Percentiles rank a stretch among this genome's conserved stretches.
Evolutionary conservation across 306 rosid species (phyloP).

Genomic region (Begonia fuchsioides): DNA sequence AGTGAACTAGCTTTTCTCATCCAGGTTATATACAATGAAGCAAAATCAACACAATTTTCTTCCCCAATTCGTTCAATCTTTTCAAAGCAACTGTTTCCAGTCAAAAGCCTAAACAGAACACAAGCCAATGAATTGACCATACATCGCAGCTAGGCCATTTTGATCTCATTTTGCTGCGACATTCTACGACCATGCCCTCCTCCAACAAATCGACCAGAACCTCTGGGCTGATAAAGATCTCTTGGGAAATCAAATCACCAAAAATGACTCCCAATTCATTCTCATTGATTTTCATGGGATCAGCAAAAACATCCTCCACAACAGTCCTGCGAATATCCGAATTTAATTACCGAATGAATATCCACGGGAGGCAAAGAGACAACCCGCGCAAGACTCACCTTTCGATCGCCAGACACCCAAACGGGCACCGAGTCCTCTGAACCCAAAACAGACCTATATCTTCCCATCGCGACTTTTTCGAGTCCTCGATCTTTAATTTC

Average conservation of each 20-base stretch:
- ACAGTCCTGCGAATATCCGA: constrained; percentile 28
- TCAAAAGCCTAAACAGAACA: constrained; percentile 36
- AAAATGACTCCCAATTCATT: constrained; percentile 18
- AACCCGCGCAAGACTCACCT: constrained; percentile 36
- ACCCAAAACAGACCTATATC: constrained; percentile 8
- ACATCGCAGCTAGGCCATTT: constrained; percentile 50
- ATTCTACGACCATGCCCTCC: constrained; percentile 18
- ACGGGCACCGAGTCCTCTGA: constrained; percentile 14
- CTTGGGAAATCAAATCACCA: constrained; percentile 19
- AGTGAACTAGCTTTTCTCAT: constrained; percentile 35
- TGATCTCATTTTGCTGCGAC: constrained; percentile 18
- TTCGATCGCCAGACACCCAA: constrained; percentile 22
- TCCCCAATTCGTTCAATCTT: constrained; percentile 17
- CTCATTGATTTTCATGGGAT: constrained; percentile 3
- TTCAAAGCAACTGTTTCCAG: constrained; percentile 33
- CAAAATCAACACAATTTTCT: constrained; percentile 21
- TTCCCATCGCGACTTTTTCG: constrained; percentile 13
- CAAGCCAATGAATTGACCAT: constrained; percentile 66
- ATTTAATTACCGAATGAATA: constrained; percentile 17
- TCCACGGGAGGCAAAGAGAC: constrained; percentile 16
- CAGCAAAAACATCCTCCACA: constrained; percentile 14
- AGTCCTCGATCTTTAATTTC: constrained; percentile 1
- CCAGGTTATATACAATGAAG: constrained; percentile 30
- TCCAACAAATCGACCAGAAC: constrained; percentile 35
- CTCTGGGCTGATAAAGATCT: constrained; percentile 48